A percentile compares a stretch with the other conserved stretches of the same genome.
Evolutionary conservation across 805 yeast species (phyloP).

Genomic region (Myxozyma neglecta): DNA sequence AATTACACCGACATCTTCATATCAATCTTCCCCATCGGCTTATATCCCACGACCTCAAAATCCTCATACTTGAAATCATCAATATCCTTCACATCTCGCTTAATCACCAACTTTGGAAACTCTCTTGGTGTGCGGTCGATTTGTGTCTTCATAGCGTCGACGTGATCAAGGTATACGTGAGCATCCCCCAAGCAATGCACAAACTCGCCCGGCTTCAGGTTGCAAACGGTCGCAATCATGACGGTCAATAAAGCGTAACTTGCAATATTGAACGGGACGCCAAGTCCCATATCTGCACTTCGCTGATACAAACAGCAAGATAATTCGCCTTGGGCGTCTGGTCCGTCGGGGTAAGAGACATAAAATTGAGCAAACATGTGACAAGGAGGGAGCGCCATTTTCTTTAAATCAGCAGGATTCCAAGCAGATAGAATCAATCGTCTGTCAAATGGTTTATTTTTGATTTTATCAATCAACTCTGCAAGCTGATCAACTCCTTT

Average conservation of each 20-base stretch:
- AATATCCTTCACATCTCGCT: conserved; percentile 63
- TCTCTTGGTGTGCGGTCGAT: conserved; percentile 67
- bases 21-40: conserved; percentile 79
- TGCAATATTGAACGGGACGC: conserved; percentile 97
- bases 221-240: conserved; percentile 96
- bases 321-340: conserved; percentile 57
- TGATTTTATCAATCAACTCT: conserved; percentile 74
- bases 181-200: conserved; percentile 96
- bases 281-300: conserved; percentile 99
- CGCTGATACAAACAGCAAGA: conserved; percentile 92
- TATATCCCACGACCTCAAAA: conserved; percentile 74
- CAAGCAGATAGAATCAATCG: conserved; percentile 94
- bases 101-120: conserved; percentile 78
- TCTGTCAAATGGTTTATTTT: conserved; percentile 89
- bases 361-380: conserved; percentile 95
- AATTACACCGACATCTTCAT: conserved; percentile 95
- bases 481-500: conserved; percentile 89
- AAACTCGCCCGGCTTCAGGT: conserved; percentile 92
- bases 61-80: conserved; percentile 90
- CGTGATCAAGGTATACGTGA: conserved; percentile 90
- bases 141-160: conserved; percentile 86
- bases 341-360: conserved; percentile 71
- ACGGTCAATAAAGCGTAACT: conserved; percentile 88
- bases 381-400: conserved; percentile 98
- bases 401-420: conserved; percentile 93